Conservation (phyloP, 257 asterid genomes). For the Nicotiana otophora region DNA sequence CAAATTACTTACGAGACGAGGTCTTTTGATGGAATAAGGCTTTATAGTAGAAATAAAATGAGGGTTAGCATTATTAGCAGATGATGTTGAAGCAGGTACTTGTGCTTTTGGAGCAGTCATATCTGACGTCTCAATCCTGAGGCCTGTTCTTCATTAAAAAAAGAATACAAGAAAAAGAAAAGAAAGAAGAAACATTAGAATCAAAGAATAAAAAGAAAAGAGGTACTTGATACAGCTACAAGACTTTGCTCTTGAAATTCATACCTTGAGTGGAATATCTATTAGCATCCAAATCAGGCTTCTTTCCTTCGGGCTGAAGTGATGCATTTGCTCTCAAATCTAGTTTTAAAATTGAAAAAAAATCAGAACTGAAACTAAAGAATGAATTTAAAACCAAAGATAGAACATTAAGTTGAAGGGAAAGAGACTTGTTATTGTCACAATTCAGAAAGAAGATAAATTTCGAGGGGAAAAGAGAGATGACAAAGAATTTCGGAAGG, state of each 20-base stretch:
- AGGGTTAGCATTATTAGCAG: background rate
- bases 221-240: too few species aligned
- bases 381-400: background rate
- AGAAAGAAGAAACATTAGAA: too few species aligned
- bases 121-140: background rate
- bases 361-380: background rate
- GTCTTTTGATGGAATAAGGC: background rate
- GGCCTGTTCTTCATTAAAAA: background rate
- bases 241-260: background rate
- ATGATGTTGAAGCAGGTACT: background rate
- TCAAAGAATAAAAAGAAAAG: too few species aligned
- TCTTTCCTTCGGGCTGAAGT: background rate
- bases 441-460: background rate
- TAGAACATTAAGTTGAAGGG: background rate
- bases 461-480: background rate
- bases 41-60: background rate
- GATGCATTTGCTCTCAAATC: background rate
- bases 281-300: background rate
- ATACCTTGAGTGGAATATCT: background rate
- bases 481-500: background rate
- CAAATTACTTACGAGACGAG: background rate
- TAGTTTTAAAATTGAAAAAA: background rate
- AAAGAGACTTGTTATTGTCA: background rate
- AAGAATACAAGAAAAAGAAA: background rate
- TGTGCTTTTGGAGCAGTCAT: background rate